A percentile compares a stretch with the other conserved stretches of the same genome.
phyloP scores from a whole-genome alignment of 306 rosid genomes.

The Hylodesmum podocarpum region DNA sequence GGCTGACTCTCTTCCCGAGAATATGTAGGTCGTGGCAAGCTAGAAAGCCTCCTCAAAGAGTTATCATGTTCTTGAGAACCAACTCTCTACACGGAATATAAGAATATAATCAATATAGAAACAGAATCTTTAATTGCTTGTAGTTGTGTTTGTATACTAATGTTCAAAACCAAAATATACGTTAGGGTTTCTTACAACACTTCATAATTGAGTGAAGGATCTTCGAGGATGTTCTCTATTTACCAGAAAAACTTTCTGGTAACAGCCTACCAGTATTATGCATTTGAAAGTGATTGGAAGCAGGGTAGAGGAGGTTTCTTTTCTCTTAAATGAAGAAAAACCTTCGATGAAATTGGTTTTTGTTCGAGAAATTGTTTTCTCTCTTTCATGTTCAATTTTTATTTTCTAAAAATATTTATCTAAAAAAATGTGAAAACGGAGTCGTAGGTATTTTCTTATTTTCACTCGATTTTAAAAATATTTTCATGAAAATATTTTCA shows the following conservation, averaged over 20 bases:
- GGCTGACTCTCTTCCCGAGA: conserved; percentile 79
- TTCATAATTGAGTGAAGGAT: neutral
- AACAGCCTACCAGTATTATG: neutral
- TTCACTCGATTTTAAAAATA: too few relatives aligned
- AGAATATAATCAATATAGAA: conserved; percentile 27
- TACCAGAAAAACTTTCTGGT: neutral
- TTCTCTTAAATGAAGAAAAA: neutral
- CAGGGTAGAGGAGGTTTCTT: neutral
- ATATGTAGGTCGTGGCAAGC: conserved; percentile 58
- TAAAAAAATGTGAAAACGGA: too few relatives aligned
- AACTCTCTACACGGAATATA: conserved; percentile 53
- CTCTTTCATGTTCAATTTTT: too few relatives aligned
- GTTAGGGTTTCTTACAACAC: neutral
- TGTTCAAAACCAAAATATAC: neutral
- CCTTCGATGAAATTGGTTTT: too few relatives aligned
- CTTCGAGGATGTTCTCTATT: neutral
- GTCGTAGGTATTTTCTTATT: too few relatives aligned
- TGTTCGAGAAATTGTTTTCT: too few relatives aligned
- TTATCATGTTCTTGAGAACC: conserved; percentile 83
- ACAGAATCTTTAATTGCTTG: neutral
- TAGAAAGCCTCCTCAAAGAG: conserved; percentile 58
- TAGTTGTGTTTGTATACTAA: neutral
- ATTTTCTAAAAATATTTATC: too few relatives aligned
- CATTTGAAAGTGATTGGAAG: neutral
- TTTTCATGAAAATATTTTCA: too few relatives aligned